phyloP scores from a whole-genome alignment of 192 early-diverging fungal species.

The Pilaira anomala region DNA sequence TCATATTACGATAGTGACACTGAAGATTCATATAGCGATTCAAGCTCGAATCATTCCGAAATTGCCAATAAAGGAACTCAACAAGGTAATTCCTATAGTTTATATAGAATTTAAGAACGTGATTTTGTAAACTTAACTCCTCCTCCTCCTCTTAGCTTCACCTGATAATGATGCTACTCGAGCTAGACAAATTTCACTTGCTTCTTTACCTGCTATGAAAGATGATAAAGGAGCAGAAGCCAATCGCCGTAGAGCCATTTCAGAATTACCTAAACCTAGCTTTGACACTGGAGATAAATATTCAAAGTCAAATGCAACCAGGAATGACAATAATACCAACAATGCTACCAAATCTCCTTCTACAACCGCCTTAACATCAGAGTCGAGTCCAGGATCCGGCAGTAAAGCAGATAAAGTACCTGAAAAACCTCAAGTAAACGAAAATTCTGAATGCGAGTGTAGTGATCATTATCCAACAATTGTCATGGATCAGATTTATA shows the following conservation, averaged over 20 bases:
- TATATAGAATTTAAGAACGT: not conserved
- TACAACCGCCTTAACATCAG: no score
- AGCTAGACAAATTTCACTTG: not conserved
- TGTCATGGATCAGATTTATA: constrained; percentile 30
- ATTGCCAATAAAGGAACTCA: not conserved
- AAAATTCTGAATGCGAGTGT: constrained; percentile 44
- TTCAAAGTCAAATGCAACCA: no score
- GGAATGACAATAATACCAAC: no score
- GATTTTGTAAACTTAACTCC: not conserved
- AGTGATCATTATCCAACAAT: constrained; percentile 43
- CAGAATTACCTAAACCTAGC: not conserved
- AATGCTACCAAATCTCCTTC: no score
- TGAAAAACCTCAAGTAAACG: not conserved
- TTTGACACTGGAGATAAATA: no score
- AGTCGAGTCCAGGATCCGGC: no score
- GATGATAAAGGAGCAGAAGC: not conserved
- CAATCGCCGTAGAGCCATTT: constrained; percentile 7
- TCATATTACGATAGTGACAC: not conserved
- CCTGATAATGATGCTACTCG: not conserved
- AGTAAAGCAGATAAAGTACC: no score
- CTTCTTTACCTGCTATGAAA: not conserved
- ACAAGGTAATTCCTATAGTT: not conserved
- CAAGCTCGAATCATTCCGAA: constrained; percentile 2
- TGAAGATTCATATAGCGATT: constrained; percentile 17
- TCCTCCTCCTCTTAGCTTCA: not conserved